These are phyloP conservation scores for Saksenaea vasiformis DNA, from an alignment of 371 early-diverging fungal species.

Conservation along the genomic window DNA sequence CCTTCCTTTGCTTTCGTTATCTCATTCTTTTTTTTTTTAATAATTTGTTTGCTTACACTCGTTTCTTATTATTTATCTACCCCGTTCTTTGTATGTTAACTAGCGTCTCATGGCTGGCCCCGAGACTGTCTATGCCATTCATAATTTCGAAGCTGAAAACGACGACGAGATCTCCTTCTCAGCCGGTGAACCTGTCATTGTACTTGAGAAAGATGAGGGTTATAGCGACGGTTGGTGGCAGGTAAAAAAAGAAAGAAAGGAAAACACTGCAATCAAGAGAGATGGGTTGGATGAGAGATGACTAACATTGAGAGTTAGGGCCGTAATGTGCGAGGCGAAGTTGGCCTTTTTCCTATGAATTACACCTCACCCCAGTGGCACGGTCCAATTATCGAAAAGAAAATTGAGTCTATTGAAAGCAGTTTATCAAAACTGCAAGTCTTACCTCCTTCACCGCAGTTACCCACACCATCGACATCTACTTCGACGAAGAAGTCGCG, in stretches of 20 bases:
- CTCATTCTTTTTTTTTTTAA: neutral
- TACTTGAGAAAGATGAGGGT: conserved; percentile 77
- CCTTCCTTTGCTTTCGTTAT: conserved; percentile 7
- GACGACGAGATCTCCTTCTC: conserved; percentile 78
- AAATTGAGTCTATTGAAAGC: conserved; percentile 16
- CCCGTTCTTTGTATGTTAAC: conserved; percentile 5
- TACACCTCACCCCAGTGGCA: conserved; percentile 35
- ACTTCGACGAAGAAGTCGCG: conserved; percentile 15
- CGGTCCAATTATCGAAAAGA: conserved; percentile 6
- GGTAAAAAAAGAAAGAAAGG: conserved; percentile 52
- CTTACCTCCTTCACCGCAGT: conserved; percentile 11
- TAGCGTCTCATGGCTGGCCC: conserved; percentile 30
- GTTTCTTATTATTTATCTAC: conserved; percentile 4
- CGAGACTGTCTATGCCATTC: conserved; percentile 68
- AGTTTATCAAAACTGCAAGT: conserved; percentile 21
- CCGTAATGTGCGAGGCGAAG: conserved; percentile 56
- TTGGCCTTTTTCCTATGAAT: conserved; percentile 71
- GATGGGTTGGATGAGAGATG: neutral
- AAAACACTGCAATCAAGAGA: neutral
- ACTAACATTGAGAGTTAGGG: conserved; percentile 10
- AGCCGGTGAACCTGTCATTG: conserved; percentile 70
- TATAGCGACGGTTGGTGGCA: conserved; percentile 90
- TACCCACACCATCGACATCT: conserved; percentile 18
- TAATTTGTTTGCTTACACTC: conserved; percentile 8
- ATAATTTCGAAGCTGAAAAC: conserved; percentile 71